These are phyloP conservation scores for Pythium insidiosum DNA, from an alignment of 352 stramenopile genomes.

Conservation along the genomic window DNA sequence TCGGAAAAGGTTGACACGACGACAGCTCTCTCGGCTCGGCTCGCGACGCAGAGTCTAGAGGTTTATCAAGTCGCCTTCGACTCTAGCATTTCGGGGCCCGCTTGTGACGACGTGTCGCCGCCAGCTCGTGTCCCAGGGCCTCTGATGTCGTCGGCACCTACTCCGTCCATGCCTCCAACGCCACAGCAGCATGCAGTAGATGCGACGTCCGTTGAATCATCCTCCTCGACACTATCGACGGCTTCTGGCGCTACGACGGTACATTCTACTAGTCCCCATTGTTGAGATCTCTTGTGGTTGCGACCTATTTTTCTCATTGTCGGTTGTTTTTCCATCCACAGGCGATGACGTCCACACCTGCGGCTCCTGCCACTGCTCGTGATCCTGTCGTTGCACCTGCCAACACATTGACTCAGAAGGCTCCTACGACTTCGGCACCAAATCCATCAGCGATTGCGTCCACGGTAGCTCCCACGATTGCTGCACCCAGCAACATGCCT, in stretches of 20 bases:
- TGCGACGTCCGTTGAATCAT: conserved; percentile 17
- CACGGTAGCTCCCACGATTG: neutral
- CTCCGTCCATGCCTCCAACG: conserved; percentile 66
- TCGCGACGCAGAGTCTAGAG: too few species aligned
- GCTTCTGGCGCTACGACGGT: conserved; percentile 11
- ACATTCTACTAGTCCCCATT: neutral
- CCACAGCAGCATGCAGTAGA: conserved; percentile 67
- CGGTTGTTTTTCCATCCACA: too few species aligned
- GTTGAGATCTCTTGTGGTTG: neutral
- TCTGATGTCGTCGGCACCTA: conserved; percentile 46
- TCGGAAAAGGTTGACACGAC: neutral
- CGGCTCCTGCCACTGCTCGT: neutral
- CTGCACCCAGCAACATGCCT: neutral
- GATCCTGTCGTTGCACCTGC: neutral
- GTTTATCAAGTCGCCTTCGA: neutral
- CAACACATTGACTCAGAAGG: too few species aligned
- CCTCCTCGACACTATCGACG: conserved; percentile 23
- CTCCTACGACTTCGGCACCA: neutral
- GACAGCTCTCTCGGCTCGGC: too few species aligned
- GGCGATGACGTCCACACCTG: neutral
- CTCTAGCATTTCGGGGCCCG: neutral
- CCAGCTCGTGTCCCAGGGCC: neutral
- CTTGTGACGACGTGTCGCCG: neutral
- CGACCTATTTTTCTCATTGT: neutral
- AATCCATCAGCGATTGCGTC: neutral